Evolutionary conservation across 441 rosid species (phyloP), one percentile per base, ranked within the genome.

Genomic region (Raphanus hybrid): DNA sequence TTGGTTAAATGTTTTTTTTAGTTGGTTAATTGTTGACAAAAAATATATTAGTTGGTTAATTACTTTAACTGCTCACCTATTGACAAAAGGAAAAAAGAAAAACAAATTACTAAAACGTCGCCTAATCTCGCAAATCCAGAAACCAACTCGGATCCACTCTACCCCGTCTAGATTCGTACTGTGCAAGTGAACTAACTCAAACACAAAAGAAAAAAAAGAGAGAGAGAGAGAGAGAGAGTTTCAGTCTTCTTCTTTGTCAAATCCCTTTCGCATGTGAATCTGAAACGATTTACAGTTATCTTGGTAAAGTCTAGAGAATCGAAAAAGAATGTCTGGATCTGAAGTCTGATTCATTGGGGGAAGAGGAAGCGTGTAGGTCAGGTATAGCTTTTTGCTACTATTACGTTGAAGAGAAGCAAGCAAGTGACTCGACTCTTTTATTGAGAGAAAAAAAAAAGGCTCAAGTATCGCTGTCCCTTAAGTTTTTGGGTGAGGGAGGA

Each of bases 331-430:
- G 71, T 29, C 80, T 45, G 76, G 82, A 79, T 79, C 77, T 79
- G 78, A 74, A 60, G 20, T 62, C 57, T 73, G 82, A 74, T 41
- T 63, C 74, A 39, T 64, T 45, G 4, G 4, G 10, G 45, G 41
- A 59, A 71, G 14, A 67, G 64, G 43, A 74, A 74, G 78, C 75
- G 82, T 79, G 63, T 79, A 74, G 75, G 71, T 68, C 27, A 79
- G 82, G 77, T 20, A 20, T 20, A 20, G 59, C 35, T 60, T 4
- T 32, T 32, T 6, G 64, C 32, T 20, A 52, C 20, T 48, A 73
- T 78, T 73, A 73, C 75, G 66, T 78, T 63, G 71, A 73, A 74
- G 82, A 69, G 78, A 79, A 74, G 61, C 61, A 57, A 45, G 29
- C 27, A 57, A 52, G 58, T 52, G n/a, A 12, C 15, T 43, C 18